phyloP scores from a whole-genome alignment of 495 filamentous ascomycete genomes.

The Podospora bellae-mahoneyi region DNA sequence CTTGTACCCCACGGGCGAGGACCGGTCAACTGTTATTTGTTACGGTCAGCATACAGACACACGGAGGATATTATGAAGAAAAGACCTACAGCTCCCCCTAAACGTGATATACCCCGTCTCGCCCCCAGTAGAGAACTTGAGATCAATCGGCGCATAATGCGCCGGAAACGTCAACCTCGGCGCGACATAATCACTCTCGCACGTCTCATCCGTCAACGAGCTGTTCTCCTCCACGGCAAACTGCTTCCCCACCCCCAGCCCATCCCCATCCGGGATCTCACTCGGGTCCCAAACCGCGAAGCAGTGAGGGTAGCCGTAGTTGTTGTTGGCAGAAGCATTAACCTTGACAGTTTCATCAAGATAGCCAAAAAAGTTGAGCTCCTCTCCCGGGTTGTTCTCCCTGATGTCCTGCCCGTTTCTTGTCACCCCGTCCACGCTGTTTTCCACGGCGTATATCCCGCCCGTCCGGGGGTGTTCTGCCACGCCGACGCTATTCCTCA shows the following conservation, averaged over 20 bases:
- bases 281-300: constrained; percentile 57
- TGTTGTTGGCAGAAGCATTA: constrained; percentile 27
- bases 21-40: constrained; percentile 35
- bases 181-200: constrained; percentile 34
- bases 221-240: constrained; percentile 43
- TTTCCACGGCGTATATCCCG: constrained; percentile 66
- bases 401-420: constrained; percentile 57
- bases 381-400: constrained; percentile 65
- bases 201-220: constrained; percentile 47
- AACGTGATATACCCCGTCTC: constrained; percentile 49
- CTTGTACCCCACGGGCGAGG: constrained; percentile 50
- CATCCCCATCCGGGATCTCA: constrained; percentile 48
- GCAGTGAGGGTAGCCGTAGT: constrained; percentile 63
- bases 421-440: constrained; percentile 56
- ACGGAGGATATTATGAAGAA: background rate
- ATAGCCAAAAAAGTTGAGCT: constrained; percentile 64
- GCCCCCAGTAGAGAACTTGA: constrained; percentile 45
- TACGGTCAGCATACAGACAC: background rate
- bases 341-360: constrained; percentile 46
- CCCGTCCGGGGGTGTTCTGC: constrained; percentile 56
- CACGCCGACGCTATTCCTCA: constrained; percentile 64
- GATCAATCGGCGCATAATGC: constrained; percentile 55
- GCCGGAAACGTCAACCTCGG: constrained; percentile 52
- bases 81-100: constrained; percentile 50
- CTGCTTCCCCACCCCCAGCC: constrained; percentile 48